Evolutionary conservation across 176 grass and related monocot species (phyloP).

Genomic region (Phyllostachys edulis): DNA sequence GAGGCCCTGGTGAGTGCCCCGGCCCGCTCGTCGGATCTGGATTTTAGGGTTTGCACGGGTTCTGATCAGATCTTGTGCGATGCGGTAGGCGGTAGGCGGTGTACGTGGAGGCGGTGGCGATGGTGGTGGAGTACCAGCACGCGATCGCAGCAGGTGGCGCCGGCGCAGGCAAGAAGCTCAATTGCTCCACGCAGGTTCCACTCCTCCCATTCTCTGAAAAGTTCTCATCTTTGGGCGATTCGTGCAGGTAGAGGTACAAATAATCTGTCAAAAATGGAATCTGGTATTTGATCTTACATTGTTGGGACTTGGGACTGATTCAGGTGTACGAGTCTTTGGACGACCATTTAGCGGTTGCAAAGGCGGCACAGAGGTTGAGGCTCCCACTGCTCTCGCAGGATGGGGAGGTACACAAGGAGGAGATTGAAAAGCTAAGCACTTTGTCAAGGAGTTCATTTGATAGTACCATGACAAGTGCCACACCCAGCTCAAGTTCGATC

Average conservation of each 20-base stretch:
- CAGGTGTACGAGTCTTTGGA: slow-evolving; percentile 95
- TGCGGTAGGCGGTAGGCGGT: slow-evolving; percentile 68
- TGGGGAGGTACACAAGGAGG: slow-evolving; percentile 75
- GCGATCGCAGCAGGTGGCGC: slow-evolving; percentile 40
- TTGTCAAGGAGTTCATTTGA: slow-evolving; percentile 85
- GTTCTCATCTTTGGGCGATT: not conserved
- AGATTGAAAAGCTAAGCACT: slow-evolving; percentile 78
- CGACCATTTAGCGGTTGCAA: slow-evolving; percentile 61
- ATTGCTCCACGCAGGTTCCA: slow-evolving; percentile 73
- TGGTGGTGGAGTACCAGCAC: slow-evolving; percentile 94
- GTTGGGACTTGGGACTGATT: not conserved
- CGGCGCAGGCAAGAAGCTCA: slow-evolving; percentile 63
- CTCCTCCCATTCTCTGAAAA: not conserved
- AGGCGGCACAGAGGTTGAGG: slow-evolving; percentile 83
- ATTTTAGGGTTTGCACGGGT: slow-evolving; percentile 1
- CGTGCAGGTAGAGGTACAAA: not conserved
- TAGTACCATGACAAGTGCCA: slow-evolving; percentile 56
- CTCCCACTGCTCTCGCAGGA: slow-evolving; percentile 88
- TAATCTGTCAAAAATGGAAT: not conserved
- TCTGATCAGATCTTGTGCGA: slow-evolving; percentile 28
- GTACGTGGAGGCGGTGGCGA: slow-evolving; percentile 72
- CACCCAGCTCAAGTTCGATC: slow-evolving; percentile 65
- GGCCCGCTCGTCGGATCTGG: slow-evolving; percentile 15
- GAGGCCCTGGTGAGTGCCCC: slow-evolving; percentile 77
- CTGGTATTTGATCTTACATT: not conserved